These are phyloP conservation scores for Aspergillus puulaauensis DNA, from an alignment of 2,329 filamentous ascomycete species.

Conservation along the genomic window DNA sequence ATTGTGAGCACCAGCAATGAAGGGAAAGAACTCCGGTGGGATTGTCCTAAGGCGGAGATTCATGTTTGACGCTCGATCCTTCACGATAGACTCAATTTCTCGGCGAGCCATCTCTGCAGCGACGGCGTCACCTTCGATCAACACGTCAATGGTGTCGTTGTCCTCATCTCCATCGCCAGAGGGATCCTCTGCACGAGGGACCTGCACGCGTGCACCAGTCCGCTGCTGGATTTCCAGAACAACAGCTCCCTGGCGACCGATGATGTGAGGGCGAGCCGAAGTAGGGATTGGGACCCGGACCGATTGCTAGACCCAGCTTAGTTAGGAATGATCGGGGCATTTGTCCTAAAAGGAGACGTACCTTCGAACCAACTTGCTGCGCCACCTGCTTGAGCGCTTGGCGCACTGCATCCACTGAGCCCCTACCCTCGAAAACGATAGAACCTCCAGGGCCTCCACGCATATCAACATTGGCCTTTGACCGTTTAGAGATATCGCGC, in stretches of 20 bases:
- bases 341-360: constrained; percentile 41
- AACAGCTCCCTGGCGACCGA: constrained; percentile 84
- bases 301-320: constrained; percentile 51
- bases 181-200: constrained; percentile 75
- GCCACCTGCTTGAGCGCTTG: constrained; percentile 88
- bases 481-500: constrained; percentile 89
- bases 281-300: constrained; percentile 78
- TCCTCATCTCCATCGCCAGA: constrained; percentile 75
- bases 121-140: constrained; percentile 87
- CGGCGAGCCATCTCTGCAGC: constrained; percentile 80
- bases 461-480: constrained; percentile 81
- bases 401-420: constrained; percentile 78
- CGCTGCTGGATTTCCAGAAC: constrained; percentile 88
- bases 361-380: constrained; percentile 82
- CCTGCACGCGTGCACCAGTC: constrained; percentile 85
- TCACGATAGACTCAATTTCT: constrained; percentile 83
- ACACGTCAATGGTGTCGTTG: constrained; percentile 73
- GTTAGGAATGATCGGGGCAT: not conserved
- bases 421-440: constrained; percentile 80
- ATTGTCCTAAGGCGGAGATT: constrained; percentile 80
- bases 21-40: constrained; percentile 91
- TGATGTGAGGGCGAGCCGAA: constrained; percentile 83
- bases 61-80: constrained; percentile 78
- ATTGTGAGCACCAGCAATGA: constrained; percentile 81
- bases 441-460: constrained; percentile 69